Evolutionary conservation across 1,139 yeast species (phyloP), one percentile per base, ranked within the genome.

Genomic region (Kurtzmaniella quercitrusa): DNA sequence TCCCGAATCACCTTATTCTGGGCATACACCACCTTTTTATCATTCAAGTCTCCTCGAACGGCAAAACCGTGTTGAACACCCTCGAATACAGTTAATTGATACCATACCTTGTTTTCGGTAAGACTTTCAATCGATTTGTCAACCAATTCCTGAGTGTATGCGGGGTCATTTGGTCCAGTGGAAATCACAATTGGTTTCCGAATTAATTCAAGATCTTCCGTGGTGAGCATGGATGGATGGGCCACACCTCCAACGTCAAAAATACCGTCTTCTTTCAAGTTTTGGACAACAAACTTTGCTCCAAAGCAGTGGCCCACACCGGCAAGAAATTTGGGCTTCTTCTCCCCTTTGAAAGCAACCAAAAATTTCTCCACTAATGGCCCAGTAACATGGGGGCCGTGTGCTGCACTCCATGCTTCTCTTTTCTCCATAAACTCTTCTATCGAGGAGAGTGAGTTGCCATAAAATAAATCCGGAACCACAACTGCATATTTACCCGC

Each of bases 221-320:
- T 68, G 12, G 71, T 49, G 33, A 82, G 78, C 46, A 76, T 67
- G 2, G 88, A 79, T 10, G 94, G 93, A 60, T 85, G 94, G 9
- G 86, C 87, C 47, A 77, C 57, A 12, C 85, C 88, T 50, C 75
- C 84, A 18, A 69, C 81, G 42, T 77, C 68, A 27, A 73, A 57
- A 18, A 62, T 50, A 17, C 78, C 80, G 15, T 55, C 62, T 11
- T 57, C 59, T 1, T 72, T 65, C 38, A 81, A 61, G 44, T 79
- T 70, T 43, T 72, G 76, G 39, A 81, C 55, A 17, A 73, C 77
- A 50, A 65, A 77, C 59, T 78, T 80, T 43, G 86, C 91, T 53
- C 94, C 94, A 51, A 70, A 85, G 63, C 94, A 85, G 69, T 83
- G 79, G 16, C 94, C 94, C 41, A 81, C 62, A 14, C 77, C 74